A percentile compares a stretch with the other conserved stretches of the same genome.
Conservation (phyloP, 768 basidiomycete genomes). For the Tulasnella calospora region DNA sequence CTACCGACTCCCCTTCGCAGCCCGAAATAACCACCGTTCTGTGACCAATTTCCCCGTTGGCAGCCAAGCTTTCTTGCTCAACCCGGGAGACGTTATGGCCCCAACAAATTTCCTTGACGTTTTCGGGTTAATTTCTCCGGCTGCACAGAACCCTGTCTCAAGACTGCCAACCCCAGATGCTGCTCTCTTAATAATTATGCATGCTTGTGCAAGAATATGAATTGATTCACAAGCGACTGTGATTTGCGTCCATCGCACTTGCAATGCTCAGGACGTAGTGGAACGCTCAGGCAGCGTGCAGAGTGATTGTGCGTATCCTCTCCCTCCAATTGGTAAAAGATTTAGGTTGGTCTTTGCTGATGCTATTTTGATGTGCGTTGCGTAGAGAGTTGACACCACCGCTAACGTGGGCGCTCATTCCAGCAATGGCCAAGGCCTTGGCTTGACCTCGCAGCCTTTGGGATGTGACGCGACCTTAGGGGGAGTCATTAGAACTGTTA, state of each 20-base stretch:
- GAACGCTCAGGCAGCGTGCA: background rate
- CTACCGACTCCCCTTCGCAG: no score
- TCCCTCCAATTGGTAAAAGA: background rate
- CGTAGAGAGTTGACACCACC: constrained; percentile 4
- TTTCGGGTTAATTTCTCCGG: background rate
- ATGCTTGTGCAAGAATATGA: background rate
- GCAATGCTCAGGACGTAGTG: background rate
- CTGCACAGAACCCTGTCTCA: constrained; percentile 18
- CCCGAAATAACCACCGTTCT: no score
- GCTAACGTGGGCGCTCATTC: constrained; percentile 2
- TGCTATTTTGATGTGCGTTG: no score
- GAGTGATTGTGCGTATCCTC: constrained; percentile 1
- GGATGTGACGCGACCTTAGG: background rate
- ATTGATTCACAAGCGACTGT: background rate
- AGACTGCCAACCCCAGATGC: constrained; percentile 33
- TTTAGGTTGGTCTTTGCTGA: background rate
- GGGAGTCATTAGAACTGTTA: background rate
- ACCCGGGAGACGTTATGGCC: background rate
- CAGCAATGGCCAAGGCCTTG: background rate
- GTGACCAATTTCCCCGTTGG: background rate
- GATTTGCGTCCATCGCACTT: background rate
- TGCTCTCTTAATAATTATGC: constrained; percentile 38
- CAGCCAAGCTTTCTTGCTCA: background rate
- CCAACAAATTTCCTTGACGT: background rate
- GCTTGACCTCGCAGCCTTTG: background rate